phyloP scores from a whole-genome alignment of 73 alveolate genomes.

The Tetrahymena borealis region DNA sequence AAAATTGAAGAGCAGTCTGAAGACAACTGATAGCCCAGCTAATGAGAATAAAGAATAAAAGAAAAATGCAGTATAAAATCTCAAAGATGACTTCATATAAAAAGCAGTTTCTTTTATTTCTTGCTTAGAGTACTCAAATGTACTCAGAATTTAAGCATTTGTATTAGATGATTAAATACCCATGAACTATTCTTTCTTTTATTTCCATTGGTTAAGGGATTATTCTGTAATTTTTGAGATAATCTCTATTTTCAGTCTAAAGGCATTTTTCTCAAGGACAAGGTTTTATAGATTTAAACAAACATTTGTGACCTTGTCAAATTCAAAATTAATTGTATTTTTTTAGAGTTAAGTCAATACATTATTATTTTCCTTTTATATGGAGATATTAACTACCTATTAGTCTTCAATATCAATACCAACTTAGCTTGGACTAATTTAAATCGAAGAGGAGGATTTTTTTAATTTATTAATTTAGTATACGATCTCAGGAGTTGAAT shows the following conservation, averaged over 20 bases:
- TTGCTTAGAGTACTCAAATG: not conserved
- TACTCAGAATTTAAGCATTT: not conserved
- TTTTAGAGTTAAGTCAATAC: not conserved
- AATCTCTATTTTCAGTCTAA: not conserved
- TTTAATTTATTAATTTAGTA: not conserved
- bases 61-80: not conserved
- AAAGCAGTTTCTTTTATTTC: not conserved
- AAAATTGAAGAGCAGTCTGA: not conserved
- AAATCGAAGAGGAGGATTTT: no score
- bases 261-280: not conserved
- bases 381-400: not conserved
- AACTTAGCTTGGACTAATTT: no score
- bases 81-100: not conserved
- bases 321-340: not conserved
- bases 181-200: not conserved
- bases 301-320: not conserved
- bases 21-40: not conserved
- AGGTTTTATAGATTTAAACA: not conserved
- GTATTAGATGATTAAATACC: not conserved
- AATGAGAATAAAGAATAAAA: not conserved
- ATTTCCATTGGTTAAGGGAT: not conserved
- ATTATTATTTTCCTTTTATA: not conserved
- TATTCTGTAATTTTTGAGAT: not conserved
- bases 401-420: no score
- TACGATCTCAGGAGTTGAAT: not conserved